phyloP scores from a whole-genome alignment of 805 yeast species.

The Maudiozyma barnettii region DNA sequence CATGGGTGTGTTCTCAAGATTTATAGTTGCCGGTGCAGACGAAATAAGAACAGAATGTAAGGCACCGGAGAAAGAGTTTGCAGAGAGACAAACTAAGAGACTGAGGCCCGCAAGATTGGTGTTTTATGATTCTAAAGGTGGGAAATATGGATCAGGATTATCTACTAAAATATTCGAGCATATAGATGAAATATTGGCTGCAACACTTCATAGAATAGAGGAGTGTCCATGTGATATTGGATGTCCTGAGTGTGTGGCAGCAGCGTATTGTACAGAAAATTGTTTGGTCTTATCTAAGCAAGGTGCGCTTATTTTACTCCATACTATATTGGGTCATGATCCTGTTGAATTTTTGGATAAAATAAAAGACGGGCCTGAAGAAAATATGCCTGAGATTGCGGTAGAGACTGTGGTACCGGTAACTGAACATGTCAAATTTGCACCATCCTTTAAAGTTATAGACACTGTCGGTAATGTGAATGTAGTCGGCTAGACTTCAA shows the following conservation, averaged over 20 bases:
- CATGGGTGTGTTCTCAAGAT: slow-evolving; percentile 67
- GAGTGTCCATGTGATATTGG: slow-evolving; percentile 64
- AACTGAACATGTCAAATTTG: slow-evolving; percentile 45
- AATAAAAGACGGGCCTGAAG: slow-evolving; percentile 65
- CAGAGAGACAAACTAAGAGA: slow-evolving; percentile 58
- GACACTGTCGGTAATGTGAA: slow-evolving; percentile 25
- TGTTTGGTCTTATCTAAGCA: slow-evolving; percentile 79
- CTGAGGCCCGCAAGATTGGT: slow-evolving; percentile 81
- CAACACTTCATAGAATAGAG: slow-evolving; percentile 49
- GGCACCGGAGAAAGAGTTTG: slow-evolving; percentile 94
- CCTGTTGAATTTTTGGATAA: slow-evolving; percentile 20
- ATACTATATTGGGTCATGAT: slow-evolving; percentile 47
- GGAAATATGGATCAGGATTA: slow-evolving; percentile 69
- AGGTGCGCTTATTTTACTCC: slow-evolving; percentile 66
- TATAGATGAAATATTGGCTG: slow-evolving; percentile 52
- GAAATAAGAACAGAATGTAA: slow-evolving; percentile 91
- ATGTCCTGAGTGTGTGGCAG: slow-evolving; percentile 77
- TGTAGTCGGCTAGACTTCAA: neutral
- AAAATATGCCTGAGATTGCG: slow-evolving; percentile 55
- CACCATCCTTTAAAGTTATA: slow-evolving; percentile 50
- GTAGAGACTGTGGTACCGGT: slow-evolving; percentile 63
- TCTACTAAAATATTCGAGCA: slow-evolving; percentile 72
- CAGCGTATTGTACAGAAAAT: slow-evolving; percentile 69
- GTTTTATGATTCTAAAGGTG: slow-evolving; percentile 78
- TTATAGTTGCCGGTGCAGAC: slow-evolving; percentile 59